A percentile compares a stretch with the other conserved stretches of the same genome.
phyloP scores from a whole-genome alignment of 768 basidiomycete genomes.

The Trametopsis cervina region DNA sequence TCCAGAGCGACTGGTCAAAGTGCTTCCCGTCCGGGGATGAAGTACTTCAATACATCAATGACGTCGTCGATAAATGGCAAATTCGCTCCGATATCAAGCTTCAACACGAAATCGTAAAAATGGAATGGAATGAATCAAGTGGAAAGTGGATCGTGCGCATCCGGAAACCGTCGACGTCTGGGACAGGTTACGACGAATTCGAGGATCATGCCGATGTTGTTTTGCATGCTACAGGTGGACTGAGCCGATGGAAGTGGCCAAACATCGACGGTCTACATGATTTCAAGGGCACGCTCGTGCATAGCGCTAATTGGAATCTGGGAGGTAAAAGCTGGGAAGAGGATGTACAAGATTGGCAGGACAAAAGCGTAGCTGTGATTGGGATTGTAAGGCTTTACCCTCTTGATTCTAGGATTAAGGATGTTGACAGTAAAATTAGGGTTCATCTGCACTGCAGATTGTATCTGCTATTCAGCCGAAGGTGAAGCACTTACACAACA shows the following conservation, averaged over 20 bases:
- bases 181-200: slow-evolving; percentile 25
- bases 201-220: slow-evolving; percentile 51
- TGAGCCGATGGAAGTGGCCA: slow-evolving; percentile 63
- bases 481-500: slow-evolving; percentile 43
- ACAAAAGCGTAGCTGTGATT: slow-evolving; percentile 50
- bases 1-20: slow-evolving; percentile 49
- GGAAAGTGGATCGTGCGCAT: slow-evolving; percentile 55
- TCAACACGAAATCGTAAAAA: slow-evolving; percentile 44
- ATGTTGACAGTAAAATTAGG: too few species aligned
- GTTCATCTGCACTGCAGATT: slow-evolving; percentile 56
- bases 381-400: slow-evolving; percentile 45
- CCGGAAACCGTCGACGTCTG: slow-evolving; percentile 23
- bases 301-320: slow-evolving; percentile 59
- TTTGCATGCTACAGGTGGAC: slow-evolving; percentile 42
- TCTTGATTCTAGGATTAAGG: too few species aligned
- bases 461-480: slow-evolving; percentile 49
- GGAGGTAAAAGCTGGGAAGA: slow-evolving; percentile 32
- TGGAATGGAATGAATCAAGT: slow-evolving; percentile 39
- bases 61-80: slow-evolving; percentile 51
- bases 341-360: slow-evolving; percentile 39
- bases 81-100: slow-evolving; percentile 47
- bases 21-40: slow-evolving; percentile 56
- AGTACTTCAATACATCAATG: slow-evolving; percentile 46
- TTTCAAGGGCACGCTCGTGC: slow-evolving; percentile 52
- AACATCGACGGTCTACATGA: slow-evolving; percentile 49